Evolutionary conservation across 257 asterid genomes (phyloP).

Genomic region (Forsythia viridissima): DNA sequence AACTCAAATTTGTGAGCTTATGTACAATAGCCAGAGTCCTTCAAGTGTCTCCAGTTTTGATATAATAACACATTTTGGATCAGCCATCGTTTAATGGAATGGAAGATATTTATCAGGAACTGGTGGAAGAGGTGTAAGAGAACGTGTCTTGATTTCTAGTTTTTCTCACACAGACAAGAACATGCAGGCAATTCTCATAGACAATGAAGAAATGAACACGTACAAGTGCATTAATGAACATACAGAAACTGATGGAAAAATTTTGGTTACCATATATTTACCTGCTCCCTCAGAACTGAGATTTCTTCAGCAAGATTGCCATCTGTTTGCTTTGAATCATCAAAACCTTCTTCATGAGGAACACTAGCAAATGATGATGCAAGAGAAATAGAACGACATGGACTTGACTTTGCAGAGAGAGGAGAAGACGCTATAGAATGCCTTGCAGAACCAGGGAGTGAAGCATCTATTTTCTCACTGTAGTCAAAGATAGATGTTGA

Average conservation of each 20-base stretch:
- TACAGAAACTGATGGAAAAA: slow-evolving; percentile 3
- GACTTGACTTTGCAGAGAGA: slow-evolving; percentile 40
- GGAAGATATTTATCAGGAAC: neutral
- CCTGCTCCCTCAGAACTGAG: slow-evolving; percentile 60
- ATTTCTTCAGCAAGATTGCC: slow-evolving; percentile 50
- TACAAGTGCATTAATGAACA: neutral
- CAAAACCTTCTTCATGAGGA: slow-evolving; percentile 36
- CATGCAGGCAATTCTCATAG: neutral
- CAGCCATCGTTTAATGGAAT: neutral
- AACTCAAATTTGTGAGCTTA: neutral
- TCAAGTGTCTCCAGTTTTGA: neutral
- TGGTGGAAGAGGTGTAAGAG: neutral
- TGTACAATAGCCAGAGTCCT: neutral
- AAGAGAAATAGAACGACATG: slow-evolving; percentile 25
- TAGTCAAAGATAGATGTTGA: slow-evolving; percentile 38
- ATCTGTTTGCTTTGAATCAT: slow-evolving; percentile 40
- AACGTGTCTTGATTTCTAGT: neutral
- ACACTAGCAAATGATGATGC: slow-evolving; percentile 31
- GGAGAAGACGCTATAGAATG: slow-evolving; percentile 46
- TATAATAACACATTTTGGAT: neutral
- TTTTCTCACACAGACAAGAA: neutral
- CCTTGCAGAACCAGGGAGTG: slow-evolving; percentile 38
- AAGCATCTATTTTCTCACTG: slow-evolving; percentile 40
- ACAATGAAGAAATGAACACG: neutral
- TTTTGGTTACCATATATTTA: slow-evolving; percentile 19